Evolutionary conservation across 1,139 yeast species (phyloP).

Genomic region (Suhomyces bribrorum): DNA sequence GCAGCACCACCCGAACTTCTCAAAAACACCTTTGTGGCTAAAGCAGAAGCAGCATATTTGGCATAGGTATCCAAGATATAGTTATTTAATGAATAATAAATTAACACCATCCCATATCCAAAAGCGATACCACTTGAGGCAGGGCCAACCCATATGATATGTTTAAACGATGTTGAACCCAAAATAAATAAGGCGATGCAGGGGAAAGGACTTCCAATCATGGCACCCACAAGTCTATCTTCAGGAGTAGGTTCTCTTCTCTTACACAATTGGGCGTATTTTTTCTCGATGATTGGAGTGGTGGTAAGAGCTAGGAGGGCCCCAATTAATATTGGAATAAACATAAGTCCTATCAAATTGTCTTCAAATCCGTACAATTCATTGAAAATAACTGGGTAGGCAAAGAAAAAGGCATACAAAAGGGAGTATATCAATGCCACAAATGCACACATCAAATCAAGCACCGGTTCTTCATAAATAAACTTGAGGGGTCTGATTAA

Average conservation of each 20-base stretch:
- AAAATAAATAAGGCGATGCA: constrained; percentile 83
- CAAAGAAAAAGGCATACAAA: constrained; percentile 90
- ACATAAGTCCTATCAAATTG: constrained; percentile 76
- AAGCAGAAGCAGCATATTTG: constrained; percentile 84
- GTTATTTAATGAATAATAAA: constrained; percentile 83
- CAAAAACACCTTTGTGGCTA: constrained; percentile 86
- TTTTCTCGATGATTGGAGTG: constrained; percentile 70
- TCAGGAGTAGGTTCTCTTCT: constrained; percentile 77
- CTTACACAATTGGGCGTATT: constrained; percentile 53
- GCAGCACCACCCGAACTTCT: constrained; percentile 90
- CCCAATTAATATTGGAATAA: constrained; percentile 86
- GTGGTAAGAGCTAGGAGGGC: constrained; percentile 70
- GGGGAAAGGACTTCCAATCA: constrained; percentile 89
- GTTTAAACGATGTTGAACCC: constrained; percentile 83
- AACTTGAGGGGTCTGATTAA: constrained; percentile 76
- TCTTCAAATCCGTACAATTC: constrained; percentile 67
- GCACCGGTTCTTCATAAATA: constrained; percentile 76
- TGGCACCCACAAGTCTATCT: constrained; percentile 83
- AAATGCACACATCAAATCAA: constrained; percentile 78
- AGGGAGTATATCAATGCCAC: constrained; percentile 86
- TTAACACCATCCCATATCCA: constrained; percentile 90
- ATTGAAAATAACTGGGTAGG: constrained; percentile 74
- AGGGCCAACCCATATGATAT: constrained; percentile 91
- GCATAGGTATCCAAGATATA: constrained; percentile 88
- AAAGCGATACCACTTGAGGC: constrained; percentile 87